Base-by-base conservation (phyloP, 2,329 filamentous ascomycete species). In the Alternaria triticina region DNA sequence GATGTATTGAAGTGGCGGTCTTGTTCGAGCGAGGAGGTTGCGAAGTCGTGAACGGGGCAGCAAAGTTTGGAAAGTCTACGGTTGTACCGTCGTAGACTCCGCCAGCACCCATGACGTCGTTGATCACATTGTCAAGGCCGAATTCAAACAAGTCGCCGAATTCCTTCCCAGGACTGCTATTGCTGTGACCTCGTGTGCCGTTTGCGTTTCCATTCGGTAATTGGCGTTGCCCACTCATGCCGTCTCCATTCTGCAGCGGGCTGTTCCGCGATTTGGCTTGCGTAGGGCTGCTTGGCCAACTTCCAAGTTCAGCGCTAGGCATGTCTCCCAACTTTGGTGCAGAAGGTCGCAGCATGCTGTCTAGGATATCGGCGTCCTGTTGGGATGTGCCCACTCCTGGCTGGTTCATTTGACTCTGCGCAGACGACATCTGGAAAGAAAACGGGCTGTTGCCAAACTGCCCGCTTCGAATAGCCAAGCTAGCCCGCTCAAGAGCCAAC, bases 401-500 rank as follows among this genome's bases (percentile, higher is more conserved):
- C 6, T 51, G 59, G 0, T 58, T 57, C 9, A 69, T 45, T 17
- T 68, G 65, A 23, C 70, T 66, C 3, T 70, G 36, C 6, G 67
- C 17, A 13, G 57, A 52, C 3, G 65, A 47, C 25, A 15, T 10
- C 8, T 60, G 27, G n/a, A 51, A 46, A 4, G 51, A 27, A 9
- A 55, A 51, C 8, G 66, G 64, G 15, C 71, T 63, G 36, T 68
- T 74, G 1, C 65, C 47, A 12, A 67, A 52, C 9, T 69, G 70
- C 17, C 71, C 69, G 10, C 65, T 67, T 30, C 66, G 72, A n/a
- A 78, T 45, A 3, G 72, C 71, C 52, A 70, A 64, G 33, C 73
- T 75, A 11, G 75, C 75, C 23, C 72, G 71, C 62, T 83, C 79
- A 22, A 82, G 77, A 23, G 77, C 75, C 17, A 84, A 72, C 58